Evolutionary conservation across 805 yeast genomes (phyloP), one percentile per base, ranked within the genome.

Genomic region (Kuraishia floccosa): DNA sequence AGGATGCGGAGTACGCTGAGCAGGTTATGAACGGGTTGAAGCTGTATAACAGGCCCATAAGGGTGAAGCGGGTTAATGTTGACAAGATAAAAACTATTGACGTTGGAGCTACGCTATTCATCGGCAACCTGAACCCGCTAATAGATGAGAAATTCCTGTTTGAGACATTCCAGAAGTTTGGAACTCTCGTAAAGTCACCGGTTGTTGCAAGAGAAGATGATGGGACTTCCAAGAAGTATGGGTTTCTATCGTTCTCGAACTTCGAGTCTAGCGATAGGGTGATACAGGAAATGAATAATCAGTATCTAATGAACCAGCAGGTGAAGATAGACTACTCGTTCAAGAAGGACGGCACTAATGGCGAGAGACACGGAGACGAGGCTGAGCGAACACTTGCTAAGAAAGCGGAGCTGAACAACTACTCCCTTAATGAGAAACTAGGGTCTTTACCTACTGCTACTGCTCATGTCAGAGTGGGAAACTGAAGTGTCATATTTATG

Each of bases 181-280:
- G 96, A 0, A 54, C 58, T 0, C 49, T 83, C 11, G 50, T 63
- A 4, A 56, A 56, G 24, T 56, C 63, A 0, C 79, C 84, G 1
- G 49, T 52, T 24, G 56, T 82, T 2, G 56, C 58, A 14, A 49
- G 77, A 17, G 76, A 72, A 35, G 64, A 56, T 0, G 44, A 56
- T 9, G 71, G 75, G 0, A 57, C 50, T 14, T 65, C 76, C 1
- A 69, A 64, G 40, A 81, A 85, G 4, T 69, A 63, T 45, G 96
- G 80, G 0, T 76, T 78, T 42, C 50, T 87, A 2, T 65, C 71
- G 25, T 85, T 60, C 48, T 74, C 65, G 25, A 68, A 63, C 32
- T 84, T 81, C 42, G 76, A 68, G 10, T 58, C 72, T 25, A 69
- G 89, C 31, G 96, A 89, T 50, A 46, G 47, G 16, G 96, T 91